Conservation (phyloP, 805 yeast genomes). For the Wickerhamiella kurtzmanii region DNA sequence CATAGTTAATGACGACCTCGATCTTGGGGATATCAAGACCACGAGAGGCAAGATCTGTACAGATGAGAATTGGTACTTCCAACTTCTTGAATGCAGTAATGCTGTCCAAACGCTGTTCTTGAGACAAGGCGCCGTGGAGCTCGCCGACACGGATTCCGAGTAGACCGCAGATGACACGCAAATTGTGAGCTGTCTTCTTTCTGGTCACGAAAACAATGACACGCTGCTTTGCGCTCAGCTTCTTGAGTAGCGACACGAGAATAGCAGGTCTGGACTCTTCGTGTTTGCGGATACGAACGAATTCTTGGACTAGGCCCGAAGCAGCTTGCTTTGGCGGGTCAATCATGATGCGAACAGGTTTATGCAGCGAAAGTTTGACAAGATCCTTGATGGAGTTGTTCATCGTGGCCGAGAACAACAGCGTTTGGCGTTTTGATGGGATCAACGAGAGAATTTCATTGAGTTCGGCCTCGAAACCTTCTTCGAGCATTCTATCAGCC, state of each 20-base stretch:
- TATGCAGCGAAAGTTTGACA: conserved; percentile 73
- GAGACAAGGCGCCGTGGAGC: conserved; percentile 65
- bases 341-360: conserved; percentile 89
- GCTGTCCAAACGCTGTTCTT: conserved; percentile 83
- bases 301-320: conserved; percentile 78
- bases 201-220: conserved; percentile 84
- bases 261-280: conserved; percentile 69
- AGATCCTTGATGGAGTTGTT: conserved; percentile 80
- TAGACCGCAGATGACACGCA: conserved; percentile 72
- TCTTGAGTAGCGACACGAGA: conserved; percentile 54
- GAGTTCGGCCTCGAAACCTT: conserved; percentile 92
- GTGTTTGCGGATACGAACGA: conserved; percentile 77
- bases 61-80: conserved; percentile 72
- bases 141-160: conserved; percentile 66
- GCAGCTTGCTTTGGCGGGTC: conserved; percentile 95
- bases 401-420: conserved; percentile 96
- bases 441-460: conserved; percentile 77
- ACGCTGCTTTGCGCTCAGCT: conserved; percentile 56
- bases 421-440: conserved; percentile 85
- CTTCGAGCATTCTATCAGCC: conserved; percentile 98
- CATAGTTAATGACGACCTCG: conserved; percentile 86
- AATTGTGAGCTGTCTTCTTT: conserved; percentile 78
- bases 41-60: conserved; percentile 98
- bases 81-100: conserved; percentile 72
- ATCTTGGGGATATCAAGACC: conserved; percentile 98